Evolutionary conservation across 495 filamentous ascomycete species (phyloP).

Genomic region (Neurospora sp.): DNA sequence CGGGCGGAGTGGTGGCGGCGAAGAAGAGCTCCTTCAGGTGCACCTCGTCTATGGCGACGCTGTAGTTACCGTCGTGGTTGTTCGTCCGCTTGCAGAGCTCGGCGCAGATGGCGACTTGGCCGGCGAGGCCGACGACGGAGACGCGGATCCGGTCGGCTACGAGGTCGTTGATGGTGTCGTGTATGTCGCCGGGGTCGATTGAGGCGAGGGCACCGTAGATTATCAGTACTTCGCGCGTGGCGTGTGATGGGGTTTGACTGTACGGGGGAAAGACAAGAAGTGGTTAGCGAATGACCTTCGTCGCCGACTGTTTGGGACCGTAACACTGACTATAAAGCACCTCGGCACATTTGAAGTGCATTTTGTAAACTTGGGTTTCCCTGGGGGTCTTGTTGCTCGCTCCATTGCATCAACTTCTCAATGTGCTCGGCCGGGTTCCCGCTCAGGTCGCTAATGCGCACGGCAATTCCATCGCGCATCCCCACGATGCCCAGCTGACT

Average conservation of each 20-base stretch:
- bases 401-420: slow-evolving; percentile 52
- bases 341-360: slow-evolving; percentile 87
- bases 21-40: slow-evolving; percentile 86
- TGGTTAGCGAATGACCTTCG: neutral
- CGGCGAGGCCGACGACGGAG: slow-evolving; percentile 78
- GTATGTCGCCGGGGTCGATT: slow-evolving; percentile 90
- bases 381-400: slow-evolving; percentile 69
- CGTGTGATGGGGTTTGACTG: slow-evolving; percentile 83
- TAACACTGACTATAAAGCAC: slow-evolving; percentile 61
- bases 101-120: slow-evolving; percentile 82
- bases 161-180: slow-evolving; percentile 71
- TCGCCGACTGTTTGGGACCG: neutral
- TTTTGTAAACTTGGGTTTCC: slow-evolving; percentile 90
- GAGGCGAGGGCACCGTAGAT: slow-evolving; percentile 85
- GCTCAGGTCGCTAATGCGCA: slow-evolving; percentile 76
- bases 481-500: slow-evolving; percentile 85
- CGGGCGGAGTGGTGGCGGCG: slow-evolving; percentile 78
- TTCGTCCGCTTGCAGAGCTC: slow-evolving; percentile 86
- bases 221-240: slow-evolving; percentile 84
- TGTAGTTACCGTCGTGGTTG: slow-evolving; percentile 65
- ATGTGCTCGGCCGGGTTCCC: slow-evolving; percentile 89
- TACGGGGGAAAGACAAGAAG: neutral
- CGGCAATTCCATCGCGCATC: slow-evolving; percentile 81
- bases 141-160: slow-evolving; percentile 75
- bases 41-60: slow-evolving; percentile 76